Conservation (phyloP, 108 stramenopile species). For the Cyclostephanos invisitatus region DNA sequence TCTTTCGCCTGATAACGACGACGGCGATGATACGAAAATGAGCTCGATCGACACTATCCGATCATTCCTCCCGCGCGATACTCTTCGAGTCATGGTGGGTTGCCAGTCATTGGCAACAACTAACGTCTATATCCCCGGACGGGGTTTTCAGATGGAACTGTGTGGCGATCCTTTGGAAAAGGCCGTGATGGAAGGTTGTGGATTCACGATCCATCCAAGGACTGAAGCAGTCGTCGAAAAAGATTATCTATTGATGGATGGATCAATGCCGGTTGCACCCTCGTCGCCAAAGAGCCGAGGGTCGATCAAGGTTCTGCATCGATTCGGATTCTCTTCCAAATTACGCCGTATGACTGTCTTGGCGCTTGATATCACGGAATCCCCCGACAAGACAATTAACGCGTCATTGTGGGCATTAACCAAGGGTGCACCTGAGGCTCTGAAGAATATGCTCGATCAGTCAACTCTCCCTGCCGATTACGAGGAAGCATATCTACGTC, state of each 20-base stretch:
- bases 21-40: not conserved
- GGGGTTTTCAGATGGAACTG: slow-evolving; percentile 29
- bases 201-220: slow-evolving; percentile 66
- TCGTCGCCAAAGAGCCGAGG: not conserved
- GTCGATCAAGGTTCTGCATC: slow-evolving; percentile 54
- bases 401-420: slow-evolving; percentile 40
- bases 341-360: slow-evolving; percentile 90
- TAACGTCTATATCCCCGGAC: slow-evolving; percentile 21
- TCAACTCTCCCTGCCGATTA: slow-evolving; percentile 71
- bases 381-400: slow-evolving; percentile 28
- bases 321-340: slow-evolving; percentile 85
- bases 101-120: slow-evolving; percentile 87
- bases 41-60: slow-evolving; percentile 3
- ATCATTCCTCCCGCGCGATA: slow-evolving; percentile 47
- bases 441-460: slow-evolving; percentile 68
- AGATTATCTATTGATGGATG: slow-evolving; percentile 21
- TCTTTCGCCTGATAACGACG: not conserved
- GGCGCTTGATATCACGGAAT: slow-evolving; percentile 39
- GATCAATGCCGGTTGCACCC: not conserved
- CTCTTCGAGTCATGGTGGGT: slow-evolving; percentile 82
- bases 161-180: slow-evolving; percentile 95
- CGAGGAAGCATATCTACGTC: slow-evolving; percentile 68
- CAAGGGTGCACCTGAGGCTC: slow-evolving; percentile 96
- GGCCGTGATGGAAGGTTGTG: slow-evolving; percentile 82
- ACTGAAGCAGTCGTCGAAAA: slow-evolving; percentile 38